Percentiles rank a stretch among this genome's conserved stretches.
phyloP scores from a whole-genome alignment of 2,329 filamentous ascomycete genomes.

The Chalaropsis ovoidea region DNA sequence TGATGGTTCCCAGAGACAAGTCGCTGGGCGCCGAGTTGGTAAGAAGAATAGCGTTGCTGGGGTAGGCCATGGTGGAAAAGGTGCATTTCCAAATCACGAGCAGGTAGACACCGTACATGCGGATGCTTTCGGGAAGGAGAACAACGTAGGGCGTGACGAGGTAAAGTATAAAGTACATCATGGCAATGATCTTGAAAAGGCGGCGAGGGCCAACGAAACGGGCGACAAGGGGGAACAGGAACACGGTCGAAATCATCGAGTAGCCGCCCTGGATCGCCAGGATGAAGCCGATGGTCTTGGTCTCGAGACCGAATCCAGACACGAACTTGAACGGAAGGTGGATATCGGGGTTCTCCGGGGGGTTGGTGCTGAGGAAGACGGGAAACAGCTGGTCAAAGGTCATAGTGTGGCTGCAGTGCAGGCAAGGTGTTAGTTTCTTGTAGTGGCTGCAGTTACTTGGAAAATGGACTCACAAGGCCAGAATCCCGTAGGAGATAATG shows the following conservation, averaged over 20 bases:
- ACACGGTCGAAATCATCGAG: slow-evolving; percentile 75
- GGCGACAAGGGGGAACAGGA: slow-evolving; percentile 72
- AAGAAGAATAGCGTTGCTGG: slow-evolving; percentile 77
- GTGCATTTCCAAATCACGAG: slow-evolving; percentile 87
- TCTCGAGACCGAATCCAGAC: slow-evolving; percentile 73
- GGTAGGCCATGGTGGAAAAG: slow-evolving; percentile 82
- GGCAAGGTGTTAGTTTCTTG: background rate
- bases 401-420: slow-evolving; percentile 74
- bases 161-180: slow-evolving; percentile 81
- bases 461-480: slow-evolving; percentile 69
- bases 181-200: slow-evolving; percentile 70
- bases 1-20: slow-evolving; percentile 79
- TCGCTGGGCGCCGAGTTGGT: slow-evolving; percentile 79
- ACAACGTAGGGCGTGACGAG: slow-evolving; percentile 80
- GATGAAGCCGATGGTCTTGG: slow-evolving; percentile 76
- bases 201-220: slow-evolving; percentile 65
- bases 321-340: slow-evolving; percentile 78
- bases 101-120: slow-evolving; percentile 64
- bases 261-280: slow-evolving; percentile 82
- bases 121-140: slow-evolving; percentile 61
- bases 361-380: slow-evolving; percentile 69
- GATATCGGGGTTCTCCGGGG: slow-evolving; percentile 40
- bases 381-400: slow-evolving; percentile 91
- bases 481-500: slow-evolving; percentile 80
- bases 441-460: slow-evolving; percentile 25